Evolutionary conservation across 2,329 filamentous ascomycete genomes (phyloP).

Genomic region (Hysterium pulicare): DNA sequence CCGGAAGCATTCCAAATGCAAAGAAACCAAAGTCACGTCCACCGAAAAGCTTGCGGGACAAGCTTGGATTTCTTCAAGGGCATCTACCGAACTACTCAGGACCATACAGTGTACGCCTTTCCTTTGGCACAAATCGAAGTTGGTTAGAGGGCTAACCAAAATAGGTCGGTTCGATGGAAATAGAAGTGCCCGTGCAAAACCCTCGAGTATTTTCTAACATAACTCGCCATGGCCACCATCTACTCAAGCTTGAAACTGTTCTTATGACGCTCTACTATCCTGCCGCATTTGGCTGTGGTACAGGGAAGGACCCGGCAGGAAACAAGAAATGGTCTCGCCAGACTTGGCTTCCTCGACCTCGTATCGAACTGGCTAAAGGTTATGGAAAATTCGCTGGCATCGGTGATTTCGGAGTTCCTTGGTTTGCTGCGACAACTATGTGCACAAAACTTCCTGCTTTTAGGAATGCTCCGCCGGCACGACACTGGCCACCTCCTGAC

Average conservation of each 20-base stretch:
- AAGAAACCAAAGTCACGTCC: constrained; percentile 49
- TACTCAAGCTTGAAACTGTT: constrained; percentile 57
- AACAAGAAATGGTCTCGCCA: constrained; percentile 50
- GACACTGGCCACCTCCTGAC: constrained; percentile 51
- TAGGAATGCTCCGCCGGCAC: constrained; percentile 57
- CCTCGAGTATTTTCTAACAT: constrained; percentile 51
- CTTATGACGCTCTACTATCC: constrained; percentile 66
- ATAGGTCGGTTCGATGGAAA: constrained; percentile 51
- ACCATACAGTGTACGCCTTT: constrained; percentile 42
- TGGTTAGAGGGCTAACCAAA: background rate
- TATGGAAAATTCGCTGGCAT: constrained; percentile 61
- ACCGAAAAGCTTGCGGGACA: constrained; percentile 48
- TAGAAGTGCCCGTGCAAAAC: constrained; percentile 50
- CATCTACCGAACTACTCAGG: constrained; percentile 51
- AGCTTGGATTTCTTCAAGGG: constrained; percentile 42
- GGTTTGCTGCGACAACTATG: constrained; percentile 57
- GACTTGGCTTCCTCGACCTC: constrained; percentile 61
- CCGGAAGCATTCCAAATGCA: constrained; percentile 35
- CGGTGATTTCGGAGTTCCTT: constrained; percentile 47
- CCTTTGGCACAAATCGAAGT: constrained; percentile 13
- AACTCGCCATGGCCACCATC: constrained; percentile 44
- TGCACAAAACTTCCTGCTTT: constrained; percentile 65
- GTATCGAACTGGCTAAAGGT: constrained; percentile 54
- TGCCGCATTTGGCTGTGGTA: constrained; percentile 44
- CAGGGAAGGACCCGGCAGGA: constrained; percentile 38